Percentiles rank a stretch among this genome's conserved stretches.
phyloP scores from a whole-genome alignment of 2,329 filamentous ascomycete species.

The Mycocentrospora acerina region DNA sequence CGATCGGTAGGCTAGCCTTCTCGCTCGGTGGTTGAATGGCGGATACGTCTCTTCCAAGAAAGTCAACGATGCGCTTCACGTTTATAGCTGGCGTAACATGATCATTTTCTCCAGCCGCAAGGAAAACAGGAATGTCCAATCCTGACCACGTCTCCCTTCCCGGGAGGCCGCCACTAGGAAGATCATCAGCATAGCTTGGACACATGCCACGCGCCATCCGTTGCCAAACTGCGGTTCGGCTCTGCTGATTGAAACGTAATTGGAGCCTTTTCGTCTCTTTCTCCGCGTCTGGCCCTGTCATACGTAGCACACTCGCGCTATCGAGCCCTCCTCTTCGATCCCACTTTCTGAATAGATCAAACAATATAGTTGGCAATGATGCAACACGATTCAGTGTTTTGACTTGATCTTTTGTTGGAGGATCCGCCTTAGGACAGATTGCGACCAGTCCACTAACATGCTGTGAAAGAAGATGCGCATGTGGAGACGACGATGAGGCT shows the following conservation, averaged over 20 bases:
- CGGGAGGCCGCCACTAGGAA: conserved; percentile 65
- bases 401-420: conserved; percentile 58
- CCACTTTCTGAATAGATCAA: conserved; percentile 74
- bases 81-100: conserved; percentile 71
- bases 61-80: conserved; percentile 64
- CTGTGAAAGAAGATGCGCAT: conserved; percentile 57
- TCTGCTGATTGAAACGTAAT: conserved; percentile 77
- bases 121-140: conserved; percentile 71
- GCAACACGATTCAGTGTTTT: conserved; percentile 59
- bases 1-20: conserved; percentile 48
- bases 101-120: conserved; percentile 78
- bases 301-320: conserved; percentile 76
- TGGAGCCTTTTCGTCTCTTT: conserved; percentile 67
- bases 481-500: conserved; percentile 60
- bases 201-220: conserved; percentile 76
- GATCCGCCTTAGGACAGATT: conserved; percentile 74
- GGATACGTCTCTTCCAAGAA: conserved; percentile 42
- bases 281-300: conserved; percentile 69
- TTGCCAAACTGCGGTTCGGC: conserved; percentile 77
- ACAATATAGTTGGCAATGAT: conserved; percentile 69
- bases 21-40: conserved; percentile 32
- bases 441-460: conserved; percentile 75
- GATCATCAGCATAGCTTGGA: conserved; percentile 58
- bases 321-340: conserved; percentile 76
- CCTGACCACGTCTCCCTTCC: conserved; percentile 70